Evolutionary conservation across 805 yeast genomes (phyloP).

Genomic region (Metschnikowia amazonensis): DNA sequence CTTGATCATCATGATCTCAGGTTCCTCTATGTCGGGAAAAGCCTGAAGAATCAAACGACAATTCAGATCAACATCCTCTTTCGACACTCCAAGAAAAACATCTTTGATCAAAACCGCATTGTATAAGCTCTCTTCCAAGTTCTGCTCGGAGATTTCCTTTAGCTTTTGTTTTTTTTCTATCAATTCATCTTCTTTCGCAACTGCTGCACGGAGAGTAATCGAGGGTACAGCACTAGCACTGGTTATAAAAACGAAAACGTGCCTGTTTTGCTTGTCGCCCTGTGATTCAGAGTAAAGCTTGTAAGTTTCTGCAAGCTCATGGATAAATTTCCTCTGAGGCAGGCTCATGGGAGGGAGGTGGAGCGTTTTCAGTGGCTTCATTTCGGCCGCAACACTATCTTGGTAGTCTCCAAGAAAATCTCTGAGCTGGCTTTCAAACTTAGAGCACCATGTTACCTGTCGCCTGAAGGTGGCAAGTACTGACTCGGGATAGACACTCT

Average conservation of each 20-base stretch:
- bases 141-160: slow-evolving; percentile 22
- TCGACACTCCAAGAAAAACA: slow-evolving; percentile 50
- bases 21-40: slow-evolving; percentile 21
- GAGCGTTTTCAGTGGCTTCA: slow-evolving; percentile 33
- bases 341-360: slow-evolving; percentile 73
- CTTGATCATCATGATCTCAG: slow-evolving; percentile 38
- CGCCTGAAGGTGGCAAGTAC: slow-evolving; percentile 45
- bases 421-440: slow-evolving; percentile 53
- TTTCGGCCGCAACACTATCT: slow-evolving; percentile 17
- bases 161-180: slow-evolving; percentile 21
- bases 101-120: slow-evolving; percentile 56
- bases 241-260: slow-evolving; percentile 55
- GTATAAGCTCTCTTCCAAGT: slow-evolving; percentile 31
- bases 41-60: slow-evolving; percentile 23
- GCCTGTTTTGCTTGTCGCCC: slow-evolving; percentile 75
- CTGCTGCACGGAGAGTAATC: slow-evolving; percentile 44
- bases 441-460: slow-evolving; percentile 66
- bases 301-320: slow-evolving; percentile 58
- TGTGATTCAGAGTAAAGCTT: slow-evolving; percentile 66
- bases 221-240: slow-evolving; percentile 38
- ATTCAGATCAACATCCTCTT: slow-evolving; percentile 38
- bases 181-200: slow-evolving; percentile 19
- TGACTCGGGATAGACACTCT: slow-evolving; percentile 38
- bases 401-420: slow-evolving; percentile 43
- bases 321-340: slow-evolving; percentile 68